Conservation (phyloP, 495 filamentous ascomycete genomes). For the Choiromyces venosus region DNA sequence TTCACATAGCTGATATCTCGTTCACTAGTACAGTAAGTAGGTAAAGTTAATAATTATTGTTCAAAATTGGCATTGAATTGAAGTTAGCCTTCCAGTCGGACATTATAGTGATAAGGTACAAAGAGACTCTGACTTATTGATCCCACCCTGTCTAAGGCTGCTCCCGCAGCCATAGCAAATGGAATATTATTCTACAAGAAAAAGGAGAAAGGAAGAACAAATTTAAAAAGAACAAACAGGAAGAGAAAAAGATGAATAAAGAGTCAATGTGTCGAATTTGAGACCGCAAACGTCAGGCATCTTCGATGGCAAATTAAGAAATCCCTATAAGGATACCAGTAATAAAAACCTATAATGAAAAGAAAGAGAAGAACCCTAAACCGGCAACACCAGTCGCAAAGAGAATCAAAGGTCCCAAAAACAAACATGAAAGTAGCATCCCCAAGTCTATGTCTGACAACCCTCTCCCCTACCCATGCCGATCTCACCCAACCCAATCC, state of each 20-base stretch:
- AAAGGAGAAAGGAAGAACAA: constrained; percentile 4
- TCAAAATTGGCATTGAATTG: neutral
- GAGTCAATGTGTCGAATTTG: neutral
- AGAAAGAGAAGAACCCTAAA: constrained; percentile 23
- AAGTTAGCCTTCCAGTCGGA: neutral
- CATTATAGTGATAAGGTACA: neutral
- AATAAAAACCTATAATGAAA: constrained; percentile 26
- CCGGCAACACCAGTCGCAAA: constrained; percentile 31
- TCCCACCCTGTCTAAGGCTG: neutral
- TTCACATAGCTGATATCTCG: neutral
- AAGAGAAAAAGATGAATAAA: neutral
- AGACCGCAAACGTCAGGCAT: constrained; percentile 2
- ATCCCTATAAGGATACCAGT: constrained; percentile 3
- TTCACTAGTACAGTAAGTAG: neutral
- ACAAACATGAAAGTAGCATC: constrained; percentile 14
- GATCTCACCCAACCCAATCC: constrained; percentile 2
- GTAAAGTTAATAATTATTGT: neutral
- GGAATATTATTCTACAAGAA: constrained; percentile 23
- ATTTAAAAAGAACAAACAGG: constrained; percentile 4
- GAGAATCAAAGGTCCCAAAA: constrained; percentile 11
- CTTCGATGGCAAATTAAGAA: constrained; percentile 8
- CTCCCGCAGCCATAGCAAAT: neutral
- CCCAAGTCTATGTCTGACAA: constrained; percentile 32
- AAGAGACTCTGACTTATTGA: neutral
- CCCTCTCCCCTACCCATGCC: constrained; percentile 2